Evolutionary conservation across 2,329 filamentous ascomycete species (phyloP), one percentile per base, ranked within the genome.

Genomic region (Thermomyces lanuginosus): DNA sequence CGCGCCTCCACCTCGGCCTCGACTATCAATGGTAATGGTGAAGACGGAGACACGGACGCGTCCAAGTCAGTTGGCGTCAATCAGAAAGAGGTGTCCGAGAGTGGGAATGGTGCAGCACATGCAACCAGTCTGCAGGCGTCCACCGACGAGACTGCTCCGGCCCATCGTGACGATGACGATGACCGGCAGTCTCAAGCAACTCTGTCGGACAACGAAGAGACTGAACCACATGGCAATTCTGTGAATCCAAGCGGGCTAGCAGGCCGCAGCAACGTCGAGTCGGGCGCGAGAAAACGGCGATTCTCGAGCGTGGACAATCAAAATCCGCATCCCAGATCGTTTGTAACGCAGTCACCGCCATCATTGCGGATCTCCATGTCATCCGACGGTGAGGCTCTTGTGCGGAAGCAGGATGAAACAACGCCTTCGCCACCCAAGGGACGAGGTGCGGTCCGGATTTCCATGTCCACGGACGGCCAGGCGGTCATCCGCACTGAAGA

Each of bases 381-480:
- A 2, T 53, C 53, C 24, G 52, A 57, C 31, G 53, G 53, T 9
- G 46, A 55, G 24, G 49, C 48, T 7, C 45, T 51, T 38, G 45
- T 54, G 8, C 40, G 47, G 11, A 50, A 48, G 28, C 44, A 53
- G 30, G 48, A 43, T 17, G 51, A 57, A 35, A 38, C 47, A 27
- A 55, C 53, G 1, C 51, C 54, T 8, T 55, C 53, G 4, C 51
- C 51, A 15, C 48, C 53, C 12, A 53, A 56, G 32, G 38, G 51
- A 26, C 44, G 51, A 16, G 49, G 52, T 25, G 65, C 69, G 15
- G 66, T 92, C 31, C 74, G 82, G 25, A 63, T 93, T 15, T 82
- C 80, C 2, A 72, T 89, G 44, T 89, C 81, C 10, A 66, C 84
- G 16, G 82, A 93, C 44, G 86, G 86, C 38, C 86, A 84, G 45